Conservation (phyloP, 1,139 yeast genomes). For the Taiozyma onychis region DNA sequence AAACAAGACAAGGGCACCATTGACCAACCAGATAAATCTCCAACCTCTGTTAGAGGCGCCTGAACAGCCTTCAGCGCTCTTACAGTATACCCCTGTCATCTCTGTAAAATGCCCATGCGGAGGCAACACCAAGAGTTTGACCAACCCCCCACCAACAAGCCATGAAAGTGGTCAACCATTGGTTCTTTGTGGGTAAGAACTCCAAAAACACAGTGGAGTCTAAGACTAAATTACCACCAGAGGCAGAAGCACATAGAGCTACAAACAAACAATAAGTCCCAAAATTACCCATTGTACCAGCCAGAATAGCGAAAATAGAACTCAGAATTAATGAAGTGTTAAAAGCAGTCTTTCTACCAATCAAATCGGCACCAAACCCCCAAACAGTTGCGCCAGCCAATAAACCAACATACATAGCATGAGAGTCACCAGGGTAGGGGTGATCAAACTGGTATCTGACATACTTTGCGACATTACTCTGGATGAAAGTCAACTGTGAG, state of each 20-base stretch:
- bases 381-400: slow-evolving; percentile 51
- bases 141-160: slow-evolving; percentile 64
- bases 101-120: slow-evolving; percentile 54
- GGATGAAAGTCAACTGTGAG: slow-evolving; percentile 42
- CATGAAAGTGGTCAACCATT: slow-evolving; percentile 49
- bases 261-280: slow-evolving; percentile 45
- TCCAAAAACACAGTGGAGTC: slow-evolving; percentile 59
- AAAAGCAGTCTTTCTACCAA: slow-evolving; percentile 54
- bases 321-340: slow-evolving; percentile 46
- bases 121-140: slow-evolving; percentile 47
- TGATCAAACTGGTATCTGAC: slow-evolving; percentile 32
- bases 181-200: slow-evolving; percentile 47
- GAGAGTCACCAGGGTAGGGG: slow-evolving; percentile 32
- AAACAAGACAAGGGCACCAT: slow-evolving; percentile 39
- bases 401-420: slow-evolving; percentile 37
- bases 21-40: slow-evolving; percentile 52
- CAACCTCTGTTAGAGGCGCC: slow-evolving; percentile 45
- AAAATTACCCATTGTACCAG: slow-evolving; percentile 41
- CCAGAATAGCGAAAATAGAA: slow-evolving; percentile 44
- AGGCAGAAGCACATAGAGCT: slow-evolving; percentile 40
- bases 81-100: slow-evolving; percentile 32
- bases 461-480: slow-evolving; percentile 35
- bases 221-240: slow-evolving; percentile 58
- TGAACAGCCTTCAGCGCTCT: slow-evolving; percentile 36
- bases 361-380: slow-evolving; percentile 55